A percentile compares a stretch with the other conserved stretches of the same genome.
These are phyloP conservation scores for Artemisia annua DNA, from an alignment of 129 eudicot species.

Conservation along the genomic window DNA sequence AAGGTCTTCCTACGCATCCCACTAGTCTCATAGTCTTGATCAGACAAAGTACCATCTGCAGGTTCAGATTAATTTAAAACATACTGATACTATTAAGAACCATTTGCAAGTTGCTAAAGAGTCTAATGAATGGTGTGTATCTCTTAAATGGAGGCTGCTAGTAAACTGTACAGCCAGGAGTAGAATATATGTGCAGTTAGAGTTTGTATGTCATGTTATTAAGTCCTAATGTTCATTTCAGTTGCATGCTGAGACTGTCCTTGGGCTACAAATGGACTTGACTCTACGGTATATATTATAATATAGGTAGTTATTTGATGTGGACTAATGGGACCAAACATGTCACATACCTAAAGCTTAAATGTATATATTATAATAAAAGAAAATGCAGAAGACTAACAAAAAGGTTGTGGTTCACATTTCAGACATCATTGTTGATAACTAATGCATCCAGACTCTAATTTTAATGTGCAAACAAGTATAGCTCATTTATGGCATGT, in stretches of 20 bases:
- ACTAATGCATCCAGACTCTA: background rate
- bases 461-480: background rate
- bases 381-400: background rate
- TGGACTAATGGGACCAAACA: no score
- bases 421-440: background rate
- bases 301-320: no score
- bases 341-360: background rate
- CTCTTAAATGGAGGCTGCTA: background rate
- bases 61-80: no score
- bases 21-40: no score
- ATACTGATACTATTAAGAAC: background rate
- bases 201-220: background rate
- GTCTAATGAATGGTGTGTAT: background rate
- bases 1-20: no score
- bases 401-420: background rate
- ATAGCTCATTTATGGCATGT: no score
- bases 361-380: background rate
- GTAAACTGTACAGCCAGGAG: background rate
- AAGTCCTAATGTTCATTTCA: background rate
- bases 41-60: no score
- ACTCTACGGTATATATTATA: background rate
- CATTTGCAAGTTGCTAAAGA: background rate
- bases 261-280: no score
- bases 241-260: no score
- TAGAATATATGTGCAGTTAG: background rate